phyloP scores from a whole-genome alignment of 179 eudicot species.

The Beta macrorhiza region DNA sequence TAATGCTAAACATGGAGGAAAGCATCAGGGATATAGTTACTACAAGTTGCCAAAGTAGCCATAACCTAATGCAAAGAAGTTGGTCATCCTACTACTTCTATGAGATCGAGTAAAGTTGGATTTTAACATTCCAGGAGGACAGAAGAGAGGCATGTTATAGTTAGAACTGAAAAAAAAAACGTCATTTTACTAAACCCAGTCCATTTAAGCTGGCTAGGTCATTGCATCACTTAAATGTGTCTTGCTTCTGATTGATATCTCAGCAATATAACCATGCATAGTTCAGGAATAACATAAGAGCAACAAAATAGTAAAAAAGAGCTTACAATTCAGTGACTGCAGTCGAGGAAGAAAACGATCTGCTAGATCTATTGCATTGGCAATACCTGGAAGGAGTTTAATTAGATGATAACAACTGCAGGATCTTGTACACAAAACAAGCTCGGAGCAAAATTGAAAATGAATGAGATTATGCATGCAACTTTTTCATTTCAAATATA shows the following conservation, averaged over 20 bases:
- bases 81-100: not conserved
- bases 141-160: not conserved
- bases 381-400: constrained; percentile 61
- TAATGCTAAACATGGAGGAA: not conserved
- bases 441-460: not conserved
- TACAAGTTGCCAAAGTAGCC: not conserved
- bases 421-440: not conserved
- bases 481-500: constrained; percentile 24
- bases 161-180: not conserved
- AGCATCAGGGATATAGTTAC: not conserved
- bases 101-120: not conserved
- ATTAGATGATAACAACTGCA: constrained; percentile 5
- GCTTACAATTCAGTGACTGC: constrained; percentile 82
- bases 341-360: constrained; percentile 90
- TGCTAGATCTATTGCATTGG: constrained; percentile 94
- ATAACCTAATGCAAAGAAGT: not conserved
- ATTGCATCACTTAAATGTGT: not conserved
- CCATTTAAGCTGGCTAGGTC: not conserved
- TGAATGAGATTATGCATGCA: too few species aligned
- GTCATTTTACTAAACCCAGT: not conserved
- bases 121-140: not conserved
- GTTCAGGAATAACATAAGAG: not conserved
- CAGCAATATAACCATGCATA: not conserved
- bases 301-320: not conserved
- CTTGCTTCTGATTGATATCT: not conserved